Conservation (phyloP, 345 rosid species). For the Fremontodendron californicum region DNA sequence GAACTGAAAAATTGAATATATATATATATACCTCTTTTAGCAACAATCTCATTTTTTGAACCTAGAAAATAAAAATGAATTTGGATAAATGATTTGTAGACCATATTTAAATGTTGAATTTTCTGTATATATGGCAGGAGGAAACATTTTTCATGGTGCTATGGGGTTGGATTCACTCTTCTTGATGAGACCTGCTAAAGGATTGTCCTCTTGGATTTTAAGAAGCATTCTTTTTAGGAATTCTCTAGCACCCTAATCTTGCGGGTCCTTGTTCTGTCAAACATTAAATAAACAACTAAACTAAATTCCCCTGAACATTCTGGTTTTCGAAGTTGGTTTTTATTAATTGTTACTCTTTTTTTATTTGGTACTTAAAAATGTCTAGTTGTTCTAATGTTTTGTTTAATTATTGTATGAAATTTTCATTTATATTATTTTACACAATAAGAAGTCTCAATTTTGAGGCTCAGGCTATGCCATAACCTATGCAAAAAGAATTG, state of each 20-base stretch:
- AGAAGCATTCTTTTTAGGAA: neutral
- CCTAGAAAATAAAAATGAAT: neutral
- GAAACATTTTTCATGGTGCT: slow-evolving; percentile 56
- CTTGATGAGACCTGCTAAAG: slow-evolving; percentile 58
- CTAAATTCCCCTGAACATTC: too few relatives aligned
- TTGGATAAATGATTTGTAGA: neutral
- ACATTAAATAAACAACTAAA: too few relatives aligned
- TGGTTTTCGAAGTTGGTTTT: too few relatives aligned
- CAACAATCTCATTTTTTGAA: neutral
- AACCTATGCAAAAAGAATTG: too few relatives aligned
- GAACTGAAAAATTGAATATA: neutral
- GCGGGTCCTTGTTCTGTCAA: neutral
- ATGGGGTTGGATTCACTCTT: slow-evolving; percentile 58
- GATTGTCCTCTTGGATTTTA: slow-evolving; percentile 48
- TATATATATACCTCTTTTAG: neutral
- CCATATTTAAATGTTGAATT: neutral
- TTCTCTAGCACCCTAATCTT: neutral
- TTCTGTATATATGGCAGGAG: slow-evolving; percentile 31
- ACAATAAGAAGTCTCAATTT: too few relatives aligned
- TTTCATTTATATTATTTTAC: too few relatives aligned
- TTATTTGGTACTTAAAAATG: too few relatives aligned
- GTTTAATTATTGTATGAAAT: too few relatives aligned
- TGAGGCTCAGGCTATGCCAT: too few relatives aligned
- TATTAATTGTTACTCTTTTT: too few relatives aligned
- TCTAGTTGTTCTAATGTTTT: too few relatives aligned